A percentile compares a stretch with the other conserved stretches of the same genome.
Evolutionary conservation across 306 rosid genomes (phyloP).

Genomic region (Medicago lupulina): DNA sequence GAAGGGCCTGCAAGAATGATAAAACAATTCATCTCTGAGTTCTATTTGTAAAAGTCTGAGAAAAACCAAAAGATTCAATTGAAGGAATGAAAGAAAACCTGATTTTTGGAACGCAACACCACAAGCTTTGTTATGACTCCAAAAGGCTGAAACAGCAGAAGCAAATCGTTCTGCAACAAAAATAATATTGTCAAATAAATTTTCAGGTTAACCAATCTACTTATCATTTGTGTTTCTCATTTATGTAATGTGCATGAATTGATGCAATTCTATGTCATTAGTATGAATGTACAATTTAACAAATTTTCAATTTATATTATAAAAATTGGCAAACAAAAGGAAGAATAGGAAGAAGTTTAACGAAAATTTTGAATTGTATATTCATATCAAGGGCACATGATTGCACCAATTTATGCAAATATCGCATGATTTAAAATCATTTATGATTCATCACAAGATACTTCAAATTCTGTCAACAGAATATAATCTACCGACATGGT

Average conservation of each 20-base stretch:
- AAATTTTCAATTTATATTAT: too few relatives aligned
- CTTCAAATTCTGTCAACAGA: conserved; percentile 12
- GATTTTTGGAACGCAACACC: conserved; percentile 93
- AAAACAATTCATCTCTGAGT: conserved; percentile 11
- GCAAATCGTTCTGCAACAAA: conserved; percentile 80
- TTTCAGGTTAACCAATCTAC: too few relatives aligned
- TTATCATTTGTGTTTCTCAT: too few relatives aligned
- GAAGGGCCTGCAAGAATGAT: conserved; percentile 67
- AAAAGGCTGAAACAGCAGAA: conserved; percentile 93
- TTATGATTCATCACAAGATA: neutral
- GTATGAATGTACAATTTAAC: too few relatives aligned
- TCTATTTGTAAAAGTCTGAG: neutral
- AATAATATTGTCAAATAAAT: too few relatives aligned
- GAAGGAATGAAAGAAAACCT: conserved; percentile 58
- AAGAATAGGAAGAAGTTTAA: too few relatives aligned
- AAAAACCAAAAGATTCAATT: conserved; percentile 9
- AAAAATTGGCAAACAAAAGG: too few relatives aligned
- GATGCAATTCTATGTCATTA: too few relatives aligned
- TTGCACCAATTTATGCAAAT: neutral
- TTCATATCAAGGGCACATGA: neutral
- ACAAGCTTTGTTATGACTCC: conserved; percentile 98
- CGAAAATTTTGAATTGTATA: neutral
- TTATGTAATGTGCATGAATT: too few relatives aligned
- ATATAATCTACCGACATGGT: too few relatives aligned
- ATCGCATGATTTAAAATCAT: neutral